phyloP scores from a whole-genome alignment of 176 grass and related monocot species.

The Neostapfia colusana region DNA sequence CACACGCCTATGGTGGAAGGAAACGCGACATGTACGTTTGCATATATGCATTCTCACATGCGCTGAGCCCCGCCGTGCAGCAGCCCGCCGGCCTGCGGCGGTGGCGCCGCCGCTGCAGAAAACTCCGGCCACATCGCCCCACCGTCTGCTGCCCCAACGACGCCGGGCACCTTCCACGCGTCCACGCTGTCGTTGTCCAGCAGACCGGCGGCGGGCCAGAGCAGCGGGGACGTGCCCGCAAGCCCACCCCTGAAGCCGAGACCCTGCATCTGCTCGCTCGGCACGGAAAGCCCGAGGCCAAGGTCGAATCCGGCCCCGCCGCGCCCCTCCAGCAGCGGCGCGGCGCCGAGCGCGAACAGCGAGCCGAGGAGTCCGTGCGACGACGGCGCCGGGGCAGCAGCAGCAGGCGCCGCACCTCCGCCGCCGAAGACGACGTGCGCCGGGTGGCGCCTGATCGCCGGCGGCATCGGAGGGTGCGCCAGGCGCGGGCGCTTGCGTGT shows the following conservation, averaged over 20 bases:
- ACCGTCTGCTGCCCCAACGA: neutral
- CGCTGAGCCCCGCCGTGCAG: constrained; percentile 38
- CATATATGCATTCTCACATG: neutral
- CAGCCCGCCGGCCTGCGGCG: constrained; percentile 30
- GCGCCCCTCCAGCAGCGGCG: constrained; percentile 54
- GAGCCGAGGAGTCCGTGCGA: constrained; percentile 43
- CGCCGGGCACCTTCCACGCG: constrained; percentile 49
- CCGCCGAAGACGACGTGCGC: constrained; percentile 10
- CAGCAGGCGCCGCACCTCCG: neutral
- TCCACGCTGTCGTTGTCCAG: constrained; percentile 9
- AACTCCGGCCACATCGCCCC: constrained; percentile 61
- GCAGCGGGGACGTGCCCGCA: neutral
- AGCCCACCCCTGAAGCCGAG: constrained; percentile 20
- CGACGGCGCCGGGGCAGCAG: neutral
- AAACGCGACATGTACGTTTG: neutral
- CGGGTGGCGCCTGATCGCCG: neutral
- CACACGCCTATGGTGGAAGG: neutral
- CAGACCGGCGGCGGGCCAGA: constrained; percentile 39
- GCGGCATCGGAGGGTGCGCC: constrained; percentile 17
- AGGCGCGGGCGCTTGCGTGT: constrained; percentile 81
- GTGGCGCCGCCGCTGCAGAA: constrained; percentile 13
- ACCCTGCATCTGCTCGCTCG: constrained; percentile 14
- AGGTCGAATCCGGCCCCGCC: constrained; percentile 57
- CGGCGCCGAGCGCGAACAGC: constrained; percentile 56
- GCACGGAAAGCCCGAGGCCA: constrained; percentile 36